Conservation (phyloP, 2,329 filamentous ascomycete species). For the Fusarium falciforme region DNA sequence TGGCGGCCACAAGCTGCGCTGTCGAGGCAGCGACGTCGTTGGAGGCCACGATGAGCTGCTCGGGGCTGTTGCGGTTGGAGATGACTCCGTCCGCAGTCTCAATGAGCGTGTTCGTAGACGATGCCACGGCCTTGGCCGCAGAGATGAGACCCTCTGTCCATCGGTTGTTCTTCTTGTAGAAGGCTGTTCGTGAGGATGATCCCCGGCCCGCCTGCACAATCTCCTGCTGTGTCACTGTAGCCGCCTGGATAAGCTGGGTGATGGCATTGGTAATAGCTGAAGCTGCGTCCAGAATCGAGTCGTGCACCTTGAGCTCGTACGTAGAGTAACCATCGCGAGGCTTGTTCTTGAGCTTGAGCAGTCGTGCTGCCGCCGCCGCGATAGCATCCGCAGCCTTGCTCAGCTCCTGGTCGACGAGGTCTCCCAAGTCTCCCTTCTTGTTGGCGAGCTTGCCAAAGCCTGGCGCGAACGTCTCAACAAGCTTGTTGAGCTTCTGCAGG, state of each 20-base stretch:
- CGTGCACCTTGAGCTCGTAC: constrained; percentile 95
- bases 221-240: constrained; percentile 91
- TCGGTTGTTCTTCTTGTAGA: constrained; percentile 99
- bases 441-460: constrained; percentile 84
- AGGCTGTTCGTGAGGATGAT: constrained; percentile 86
- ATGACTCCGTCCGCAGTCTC: constrained; percentile 98
- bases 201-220: constrained; percentile 95
- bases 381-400: constrained; percentile 96
- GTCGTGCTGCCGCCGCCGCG: constrained; percentile 86
- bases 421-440: constrained; percentile 87
- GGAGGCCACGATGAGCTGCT: constrained; percentile 97
- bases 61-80: constrained; percentile 88
- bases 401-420: constrained; percentile 91
- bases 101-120: constrained; percentile 94
- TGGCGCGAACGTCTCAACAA: constrained; percentile 91
- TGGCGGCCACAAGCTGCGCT: constrained; percentile 94
- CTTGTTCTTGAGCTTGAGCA: constrained; percentile 95
- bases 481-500: constrained; percentile 91
- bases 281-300: constrained; percentile 92
- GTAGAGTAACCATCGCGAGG: constrained; percentile 95
- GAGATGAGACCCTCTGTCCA: constrained; percentile 99
- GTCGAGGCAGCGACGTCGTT: constrained; percentile 97
- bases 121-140: constrained; percentile 94
- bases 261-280: constrained; percentile 95
- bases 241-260: constrained; percentile 92